These are phyloP conservation scores for Gloeostereum incarnatum DNA, from an alignment of 768 basidiomycete genomes.

Conservation along the genomic window DNA sequence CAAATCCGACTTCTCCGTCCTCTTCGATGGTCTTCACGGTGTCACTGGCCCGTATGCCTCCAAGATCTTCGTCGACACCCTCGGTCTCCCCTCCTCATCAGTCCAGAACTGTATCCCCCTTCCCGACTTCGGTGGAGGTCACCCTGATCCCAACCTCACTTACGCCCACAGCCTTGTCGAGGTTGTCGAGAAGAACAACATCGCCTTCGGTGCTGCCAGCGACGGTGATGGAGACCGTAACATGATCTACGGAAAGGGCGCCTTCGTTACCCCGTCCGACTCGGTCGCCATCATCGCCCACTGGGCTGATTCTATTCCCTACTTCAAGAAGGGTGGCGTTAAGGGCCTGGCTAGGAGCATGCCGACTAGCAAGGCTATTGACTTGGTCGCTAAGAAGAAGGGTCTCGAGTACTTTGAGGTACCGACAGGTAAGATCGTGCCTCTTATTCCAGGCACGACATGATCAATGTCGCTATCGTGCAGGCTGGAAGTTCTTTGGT, in stretches of 20 bases:
- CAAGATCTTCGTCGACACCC: conserved; percentile 75
- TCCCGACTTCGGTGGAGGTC: conserved; percentile 95
- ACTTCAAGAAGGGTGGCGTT: conserved; percentile 84
- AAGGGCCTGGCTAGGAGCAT: conserved; percentile 96
- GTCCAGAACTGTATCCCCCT: conserved; percentile 87
- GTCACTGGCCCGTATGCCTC: conserved; percentile 96
- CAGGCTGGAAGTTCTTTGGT: conserved; percentile 99
- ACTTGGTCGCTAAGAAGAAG: conserved; percentile 91
- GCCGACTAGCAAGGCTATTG: conserved; percentile 97
- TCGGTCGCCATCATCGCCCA: conserved; percentile 98
- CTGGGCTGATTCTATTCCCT: conserved; percentile 88
- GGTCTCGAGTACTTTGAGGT: conserved; percentile 92
- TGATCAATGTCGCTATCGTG: not conserved
- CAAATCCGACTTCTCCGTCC: conserved; percentile 62
- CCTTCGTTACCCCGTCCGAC: conserved; percentile 97
- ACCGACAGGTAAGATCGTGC: conserved; percentile 64
- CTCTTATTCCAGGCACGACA: not conserved
- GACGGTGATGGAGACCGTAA: conserved; percentile 98
- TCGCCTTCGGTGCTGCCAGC: conserved; percentile 91
- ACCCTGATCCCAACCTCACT: conserved; percentile 97
- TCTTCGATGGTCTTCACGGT: conserved; percentile 94
- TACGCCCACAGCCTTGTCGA: conserved; percentile 95
- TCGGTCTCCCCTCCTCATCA: conserved; percentile 72
- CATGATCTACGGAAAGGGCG: conserved; percentile 98
- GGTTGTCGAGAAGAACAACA: conserved; percentile 76